These are phyloP conservation scores for Aspergillus latus DNA, from an alignment of 2,329 filamentous ascomycete species.

Conservation along the genomic window DNA sequence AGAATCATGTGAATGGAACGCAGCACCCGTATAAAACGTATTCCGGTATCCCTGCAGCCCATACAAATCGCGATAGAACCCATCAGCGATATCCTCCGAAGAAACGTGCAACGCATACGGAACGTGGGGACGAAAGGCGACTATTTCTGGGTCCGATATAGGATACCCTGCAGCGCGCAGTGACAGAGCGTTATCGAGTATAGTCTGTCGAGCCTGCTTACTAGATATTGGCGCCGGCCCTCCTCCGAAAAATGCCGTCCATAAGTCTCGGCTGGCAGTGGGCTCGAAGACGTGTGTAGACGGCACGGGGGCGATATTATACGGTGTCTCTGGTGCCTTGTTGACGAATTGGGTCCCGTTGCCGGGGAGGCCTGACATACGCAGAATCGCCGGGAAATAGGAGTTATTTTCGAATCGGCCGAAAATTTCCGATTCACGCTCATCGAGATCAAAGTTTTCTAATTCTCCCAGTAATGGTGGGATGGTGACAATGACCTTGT, in stretches of 20 bases:
- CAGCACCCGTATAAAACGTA: conserved; percentile 43
- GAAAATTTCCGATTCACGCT: conserved; percentile 33
- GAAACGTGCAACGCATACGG: conserved; percentile 34
- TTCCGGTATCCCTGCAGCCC: conserved; percentile 38
- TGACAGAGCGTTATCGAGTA: conserved; percentile 4
- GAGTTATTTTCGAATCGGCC: conserved; percentile 23
- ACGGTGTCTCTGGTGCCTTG: conserved; percentile 8
- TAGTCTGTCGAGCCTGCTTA: conserved; percentile 5
- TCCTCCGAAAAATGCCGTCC: not conserved
- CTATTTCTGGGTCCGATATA: conserved; percentile 12
- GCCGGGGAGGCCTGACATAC: conserved; percentile 26
- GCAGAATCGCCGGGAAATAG: conserved; percentile 36
- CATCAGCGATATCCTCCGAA: conserved; percentile 30
- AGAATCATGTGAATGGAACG: conserved; percentile 6
- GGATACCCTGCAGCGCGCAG: conserved; percentile 6
- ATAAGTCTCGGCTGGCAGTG: not conserved
- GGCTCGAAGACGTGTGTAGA: conserved; percentile 5
- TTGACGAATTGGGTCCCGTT: conserved; percentile 8
- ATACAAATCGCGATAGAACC: conserved; percentile 40
- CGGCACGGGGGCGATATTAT: conserved; percentile 13
- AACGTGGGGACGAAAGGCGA: conserved; percentile 23
- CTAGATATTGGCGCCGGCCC: not conserved
- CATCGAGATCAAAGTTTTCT: conserved; percentile 32
- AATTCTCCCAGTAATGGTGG: conserved; percentile 38
- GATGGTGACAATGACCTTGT: conserved; percentile 39